Evolutionary conservation across 805 yeast genomes (phyloP).

Genomic region (Wickerhamiella nectarea): DNA sequence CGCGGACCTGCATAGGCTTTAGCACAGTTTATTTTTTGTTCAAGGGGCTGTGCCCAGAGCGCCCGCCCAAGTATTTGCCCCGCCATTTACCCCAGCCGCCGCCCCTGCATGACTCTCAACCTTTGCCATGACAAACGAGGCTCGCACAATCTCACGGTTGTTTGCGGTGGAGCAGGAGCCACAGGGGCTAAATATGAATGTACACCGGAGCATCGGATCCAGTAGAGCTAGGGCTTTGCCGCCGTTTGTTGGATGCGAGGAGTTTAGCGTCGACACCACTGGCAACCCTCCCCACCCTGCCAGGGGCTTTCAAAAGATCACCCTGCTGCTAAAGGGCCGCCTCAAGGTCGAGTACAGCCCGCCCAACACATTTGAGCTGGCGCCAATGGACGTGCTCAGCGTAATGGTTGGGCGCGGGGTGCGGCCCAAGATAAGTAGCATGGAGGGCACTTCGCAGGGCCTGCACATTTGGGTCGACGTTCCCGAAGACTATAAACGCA

Average conservation of each 20-base stretch:
- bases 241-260: constrained; percentile 19
- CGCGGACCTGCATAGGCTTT: no score
- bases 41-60: no score
- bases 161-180: neutral
- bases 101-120: neutral
- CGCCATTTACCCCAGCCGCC: neutral
- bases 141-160: neutral
- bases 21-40: no score
- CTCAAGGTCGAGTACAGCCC: constrained; percentile 15
- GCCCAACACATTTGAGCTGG: constrained; percentile 13
- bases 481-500: constrained; percentile 18
- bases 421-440: neutral
- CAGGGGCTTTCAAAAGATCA: constrained; percentile 18
- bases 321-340: constrained; percentile 12
- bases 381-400: constrained; percentile 16
- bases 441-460: constrained; percentile 12
- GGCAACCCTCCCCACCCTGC: constrained; percentile 19
- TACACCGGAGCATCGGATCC: constrained; percentile 11
- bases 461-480: constrained; percentile 16
- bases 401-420: constrained; percentile 20
- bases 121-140: neutral
- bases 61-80: no score
- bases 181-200: constrained; percentile 1
- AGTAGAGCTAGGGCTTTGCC: constrained; percentile 14
- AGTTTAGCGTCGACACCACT: constrained; percentile 13